Base-by-base conservation (phyloP, 176 grass and related monocot species). In the Typha latifolia region DNA sequence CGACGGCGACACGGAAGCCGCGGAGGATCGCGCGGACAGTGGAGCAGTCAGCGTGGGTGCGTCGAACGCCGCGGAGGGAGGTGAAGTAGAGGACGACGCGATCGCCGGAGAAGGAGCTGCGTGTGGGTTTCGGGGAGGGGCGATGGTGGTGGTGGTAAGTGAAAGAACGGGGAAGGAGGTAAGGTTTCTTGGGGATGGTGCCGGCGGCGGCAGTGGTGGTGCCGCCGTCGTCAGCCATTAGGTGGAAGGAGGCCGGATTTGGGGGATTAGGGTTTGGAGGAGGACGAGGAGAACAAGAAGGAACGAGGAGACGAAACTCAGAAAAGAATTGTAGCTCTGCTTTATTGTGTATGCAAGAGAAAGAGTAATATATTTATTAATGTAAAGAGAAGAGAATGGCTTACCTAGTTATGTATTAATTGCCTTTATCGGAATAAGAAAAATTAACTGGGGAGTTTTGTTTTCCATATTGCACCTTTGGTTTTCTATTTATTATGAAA, bases 11-110 rank as follows among this genome's bases (percentile, higher is more conserved):
- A 51, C 85, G 87, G 67, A 88, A 85, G 0, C 92, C 92, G 19
- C 88, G 84, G 57, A 96, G 78, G 74, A 96, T 89, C 47, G 92
- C 85, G 61, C 92, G 80, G 77, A 77, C 88, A 19, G 88, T 49
- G 32, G 75, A 73, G 76, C 92, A 96, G 73, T 96, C 92, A 14
- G 86, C 63, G 82, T 87, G 87, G 63, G 92, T 96, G 71, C 82
- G 85, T 37, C 92, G 85, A 67, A 96, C 79, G 12, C 92, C 84
- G 47, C 92, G 87, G 73, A 96, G 85, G 57, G 93, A 92, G 47
- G 93, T 97, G 63, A 74, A 82, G 75, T 89, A 97, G 18, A 97
- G 80, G 48, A 97, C 93, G 80, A 97, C 83, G 47, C 74, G 71
- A 31, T 85, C 91, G 15, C 88, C 88, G 0, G 75, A 19, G 13